Evolutionary conservation across 1,284 basidiomycete genomes (phyloP), one percentile per base, ranked within the genome.

Genomic region (Ceratobasidium sp.): DNA sequence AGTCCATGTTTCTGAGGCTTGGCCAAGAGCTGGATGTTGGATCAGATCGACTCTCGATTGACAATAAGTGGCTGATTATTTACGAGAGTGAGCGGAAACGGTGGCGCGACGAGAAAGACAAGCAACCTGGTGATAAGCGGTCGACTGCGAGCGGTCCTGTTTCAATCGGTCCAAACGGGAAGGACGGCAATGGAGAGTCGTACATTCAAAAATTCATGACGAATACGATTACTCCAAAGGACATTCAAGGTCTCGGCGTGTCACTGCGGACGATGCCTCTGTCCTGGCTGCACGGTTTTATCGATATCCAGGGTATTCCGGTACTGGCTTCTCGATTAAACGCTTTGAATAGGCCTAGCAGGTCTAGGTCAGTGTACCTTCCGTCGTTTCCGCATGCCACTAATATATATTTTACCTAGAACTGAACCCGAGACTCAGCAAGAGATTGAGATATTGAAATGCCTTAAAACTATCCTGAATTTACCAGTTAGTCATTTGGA

Each of bases 61-160:
- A 96, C 66, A 95, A 95, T 83, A 99, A 98, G 84, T 99, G 97
- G 97, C 88, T 89, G 78, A 90, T 99, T 81, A 93, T 99, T 11
- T 90, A 93, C 83, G 95, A 91, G 79, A 93, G 95, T 80, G 92
- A 93, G 81, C 91, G 93, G 75, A 88, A 93, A 76, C 90, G 93
- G 54, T 95, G 92, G 90, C 91, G 90, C 80, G 90, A 92, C 67
- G 90, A 90, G 80, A 89, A 87, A 20, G 86, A 88, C 79, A 88
- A 90, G 79, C 89, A 91, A 79, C 87, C 89, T 81, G 86, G 86
- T 51, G 89, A 87, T 80, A 90, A 87, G 81, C 89, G 90, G 80
- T 84, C 83, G 26, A 90, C 92, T 76, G 81, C 86, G 3, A 78
- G 77, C 56, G 90, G 90, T 17, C 88, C 88, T 78, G 81, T 77